phyloP scores from a whole-genome alignment of 2,329 filamentous ascomycete genomes.

The Mollisiaceae sp. region DNA sequence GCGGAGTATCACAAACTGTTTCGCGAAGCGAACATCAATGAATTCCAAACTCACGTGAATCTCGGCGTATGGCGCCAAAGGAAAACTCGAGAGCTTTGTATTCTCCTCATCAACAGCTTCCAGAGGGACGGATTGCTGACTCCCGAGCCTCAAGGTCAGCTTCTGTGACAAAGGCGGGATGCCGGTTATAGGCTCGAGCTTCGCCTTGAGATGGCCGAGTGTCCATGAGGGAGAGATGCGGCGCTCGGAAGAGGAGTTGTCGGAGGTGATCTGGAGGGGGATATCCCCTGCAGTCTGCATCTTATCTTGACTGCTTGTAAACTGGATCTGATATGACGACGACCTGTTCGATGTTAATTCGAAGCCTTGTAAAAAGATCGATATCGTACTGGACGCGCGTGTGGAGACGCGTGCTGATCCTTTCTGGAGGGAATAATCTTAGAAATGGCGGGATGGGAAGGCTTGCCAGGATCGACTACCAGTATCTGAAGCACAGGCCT shows the following conservation, averaged over 20 bases:
- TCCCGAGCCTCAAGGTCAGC: slow-evolving; percentile 71
- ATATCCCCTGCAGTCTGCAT: slow-evolving; percentile 68
- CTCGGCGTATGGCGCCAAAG: slow-evolving; percentile 76
- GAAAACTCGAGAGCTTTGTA: slow-evolving; percentile 66
- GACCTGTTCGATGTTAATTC: not conserved
- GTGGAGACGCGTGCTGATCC: not conserved
- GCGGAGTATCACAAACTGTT: slow-evolving; percentile 21
- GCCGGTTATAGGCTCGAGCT: slow-evolving; percentile 92
- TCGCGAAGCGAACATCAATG: slow-evolving; percentile 24
- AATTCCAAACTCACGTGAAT: slow-evolving; percentile 69
- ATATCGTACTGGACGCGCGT: not conserved
- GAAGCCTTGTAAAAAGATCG: not conserved
- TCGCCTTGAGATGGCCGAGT: slow-evolving; percentile 80
- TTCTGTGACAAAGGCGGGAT: slow-evolving; percentile 81
- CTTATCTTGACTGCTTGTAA: slow-evolving; percentile 32
- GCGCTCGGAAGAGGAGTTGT: slow-evolving; percentile 82
- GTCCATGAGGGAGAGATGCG: slow-evolving; percentile 93
- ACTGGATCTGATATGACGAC: slow-evolving; percentile 17
- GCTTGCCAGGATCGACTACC: not conserved
- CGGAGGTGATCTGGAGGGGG: slow-evolving; percentile 75
- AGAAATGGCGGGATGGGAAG: slow-evolving; percentile 4
- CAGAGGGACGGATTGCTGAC: slow-evolving; percentile 66
- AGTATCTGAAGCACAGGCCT: not conserved
- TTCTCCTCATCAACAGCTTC: slow-evolving; percentile 75
- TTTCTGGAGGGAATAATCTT: not conserved